phyloP scores from a whole-genome alignment of 1,284 basidiomycete genomes.

The Rhodotorula sp. region DNA sequence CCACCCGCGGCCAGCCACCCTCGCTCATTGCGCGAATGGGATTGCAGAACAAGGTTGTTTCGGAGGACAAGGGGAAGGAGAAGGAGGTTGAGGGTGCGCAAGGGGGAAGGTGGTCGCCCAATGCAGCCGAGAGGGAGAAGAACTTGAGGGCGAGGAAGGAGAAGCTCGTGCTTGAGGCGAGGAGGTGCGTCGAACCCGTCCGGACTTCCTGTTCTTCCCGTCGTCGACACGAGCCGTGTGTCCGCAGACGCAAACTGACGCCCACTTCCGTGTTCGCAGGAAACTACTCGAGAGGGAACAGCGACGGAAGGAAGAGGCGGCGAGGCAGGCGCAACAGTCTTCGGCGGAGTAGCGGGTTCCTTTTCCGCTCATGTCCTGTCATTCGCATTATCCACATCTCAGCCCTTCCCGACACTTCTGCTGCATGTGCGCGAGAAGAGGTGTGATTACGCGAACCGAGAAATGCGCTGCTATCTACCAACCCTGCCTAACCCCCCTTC shows the following conservation, averaged over 20 bases:
- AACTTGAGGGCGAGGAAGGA: constrained; percentile 36
- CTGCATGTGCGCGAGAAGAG: too few relatives aligned
- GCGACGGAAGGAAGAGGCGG: neutral
- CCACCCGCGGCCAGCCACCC: constrained; percentile 15
- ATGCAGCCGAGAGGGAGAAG: constrained; percentile 24
- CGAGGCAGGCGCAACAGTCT: too few relatives aligned
- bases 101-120: constrained; percentile 8
- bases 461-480: too few relatives aligned
- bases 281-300: constrained; percentile 1
- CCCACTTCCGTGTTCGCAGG: neutral
- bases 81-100: neutral
- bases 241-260: neutral
- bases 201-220: neutral
- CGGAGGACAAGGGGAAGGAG: constrained; percentile 23
- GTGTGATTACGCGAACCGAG: too few relatives aligned
- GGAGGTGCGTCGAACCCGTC: constrained; percentile 16
- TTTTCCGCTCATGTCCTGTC: too few relatives aligned
- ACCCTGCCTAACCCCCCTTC: too few relatives aligned
- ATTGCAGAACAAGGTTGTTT: constrained; percentile 7
- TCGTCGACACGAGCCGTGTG: neutral
- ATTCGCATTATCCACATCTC: too few relatives aligned
- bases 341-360: too few relatives aligned
- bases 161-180: constrained; percentile 34
- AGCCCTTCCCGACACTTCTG: too few relatives aligned
- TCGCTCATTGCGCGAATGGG: constrained; percentile 31